Percentiles rank a stretch among this genome's conserved stretches.
Evolutionary conservation across 805 yeast genomes (phyloP).

Genomic region (Cyberlindnera meyerae): DNA sequence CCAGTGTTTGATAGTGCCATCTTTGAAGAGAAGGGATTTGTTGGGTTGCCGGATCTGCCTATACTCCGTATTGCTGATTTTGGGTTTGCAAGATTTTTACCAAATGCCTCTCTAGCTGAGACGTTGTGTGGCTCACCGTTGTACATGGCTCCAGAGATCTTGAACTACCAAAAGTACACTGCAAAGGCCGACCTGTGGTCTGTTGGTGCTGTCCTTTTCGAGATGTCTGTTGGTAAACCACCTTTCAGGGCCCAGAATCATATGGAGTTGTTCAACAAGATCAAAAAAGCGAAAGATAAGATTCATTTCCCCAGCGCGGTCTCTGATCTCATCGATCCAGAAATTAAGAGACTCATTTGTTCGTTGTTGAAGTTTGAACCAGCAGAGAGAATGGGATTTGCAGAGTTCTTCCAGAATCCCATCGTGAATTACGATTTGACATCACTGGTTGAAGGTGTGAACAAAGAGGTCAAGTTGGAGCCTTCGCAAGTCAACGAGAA

Average conservation of each 20-base stretch:
- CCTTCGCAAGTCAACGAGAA: slow-evolving; percentile 66
- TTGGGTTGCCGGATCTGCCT: slow-evolving; percentile 86
- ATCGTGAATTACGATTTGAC: slow-evolving; percentile 52
- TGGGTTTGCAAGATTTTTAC: slow-evolving; percentile 94
- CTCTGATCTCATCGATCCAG: slow-evolving; percentile 45
- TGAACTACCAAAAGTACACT: slow-evolving; percentile 89
- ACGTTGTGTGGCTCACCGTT: slow-evolving; percentile 96
- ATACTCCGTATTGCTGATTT: slow-evolving; percentile 92
- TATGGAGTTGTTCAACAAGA: slow-evolving; percentile 79
- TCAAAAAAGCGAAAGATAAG: slow-evolving; percentile 73
- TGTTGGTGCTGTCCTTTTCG: slow-evolving; percentile 93
- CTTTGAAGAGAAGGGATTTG: slow-evolving; percentile 45
- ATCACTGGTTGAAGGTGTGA: slow-evolving; percentile 28
- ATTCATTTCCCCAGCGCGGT: slow-evolving; percentile 71
- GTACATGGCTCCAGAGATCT: slow-evolving; percentile 97
- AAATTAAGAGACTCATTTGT: slow-evolving; percentile 65
- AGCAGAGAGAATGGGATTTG: slow-evolving; percentile 79
- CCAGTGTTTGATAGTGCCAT: slow-evolving; percentile 67
- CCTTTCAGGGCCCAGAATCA: slow-evolving; percentile 94
- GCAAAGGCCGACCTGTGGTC: slow-evolving; percentile 99
- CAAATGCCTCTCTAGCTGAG: slow-evolving; percentile 91
- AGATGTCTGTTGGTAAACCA: slow-evolving; percentile 94
- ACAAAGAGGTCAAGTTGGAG: slow-evolving; percentile 57
- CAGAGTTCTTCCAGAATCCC: slow-evolving; percentile 78
- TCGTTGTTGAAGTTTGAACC: slow-evolving; percentile 80